Base-by-base conservation (phyloP, 495 filamentous ascomycete species). In the Xylaria intraflava region DNA sequence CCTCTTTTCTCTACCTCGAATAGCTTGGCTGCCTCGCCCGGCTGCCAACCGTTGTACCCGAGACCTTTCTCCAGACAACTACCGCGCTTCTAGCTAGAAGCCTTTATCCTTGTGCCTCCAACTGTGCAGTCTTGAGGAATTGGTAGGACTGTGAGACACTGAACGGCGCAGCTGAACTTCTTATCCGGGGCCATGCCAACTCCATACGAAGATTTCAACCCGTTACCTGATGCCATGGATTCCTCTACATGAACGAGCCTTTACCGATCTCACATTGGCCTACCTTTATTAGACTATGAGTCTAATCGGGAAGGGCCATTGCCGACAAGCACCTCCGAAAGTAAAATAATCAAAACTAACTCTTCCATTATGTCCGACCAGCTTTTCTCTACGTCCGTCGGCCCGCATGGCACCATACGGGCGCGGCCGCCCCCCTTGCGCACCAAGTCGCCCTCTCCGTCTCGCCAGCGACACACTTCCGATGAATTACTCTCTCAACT, bases 401-500 rank as follows among this genome's bases (percentile, higher is more conserved):
- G 64, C 53, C 54, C 61, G 8, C 58, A 53, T 39, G 49, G 55
- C 61, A 43, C 61, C n/a, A 24, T 62, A 23, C 53, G 64, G 41
- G 31, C 46, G 56, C 59, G 64, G 43, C 44, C 45, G 20, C 45
- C 61, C 10, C 59, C 51, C 29, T 26, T 46, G 22, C 64, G 68
- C 43, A 51, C 67, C 12, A 59, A 60, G 22, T 69, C 69, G 29
- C 64, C 62, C 24, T 70, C 69, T 6, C 66, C 72, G 4, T 52
- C 67, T 24, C 69, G 63, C 44, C 56, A 54, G 7, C 63, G 62
- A 39, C 72, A 66, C 42, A 46, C 56, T 12, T 64, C 61, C 31
- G 75, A 78, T 55, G 73, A 78, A 48, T 56, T 78, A 3, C 65
- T 78, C 19, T 60, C 68, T 16, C 68, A 68, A 53, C 65, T 78